These are phyloP conservation scores for Saussurea involucrata DNA, from an alignment of 129 eudicot species.

Conservation along the genomic window DNA sequence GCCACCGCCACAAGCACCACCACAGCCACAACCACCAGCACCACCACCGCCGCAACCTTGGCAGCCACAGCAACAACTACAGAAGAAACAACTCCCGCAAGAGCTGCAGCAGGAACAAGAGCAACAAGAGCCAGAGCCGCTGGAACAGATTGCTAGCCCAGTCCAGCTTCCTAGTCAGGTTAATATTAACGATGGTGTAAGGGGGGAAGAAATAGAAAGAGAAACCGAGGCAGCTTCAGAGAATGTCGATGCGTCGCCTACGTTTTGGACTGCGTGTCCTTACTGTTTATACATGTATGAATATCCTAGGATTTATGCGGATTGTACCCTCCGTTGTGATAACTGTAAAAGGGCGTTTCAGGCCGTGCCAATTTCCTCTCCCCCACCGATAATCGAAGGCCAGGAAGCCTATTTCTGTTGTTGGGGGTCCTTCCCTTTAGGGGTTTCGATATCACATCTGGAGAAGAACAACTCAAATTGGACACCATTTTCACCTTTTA, in stretches of 20 bases:
- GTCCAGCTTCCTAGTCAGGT: not conserved
- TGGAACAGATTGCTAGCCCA: conserved; percentile 7
- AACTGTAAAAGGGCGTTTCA: conserved; percentile 81
- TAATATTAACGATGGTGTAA: conserved; percentile 25
- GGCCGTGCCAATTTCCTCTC: conserved; percentile 55
- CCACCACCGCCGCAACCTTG: not conserved
- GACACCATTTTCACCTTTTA: conserved; percentile 78
- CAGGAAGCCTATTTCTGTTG: conserved; percentile 50
- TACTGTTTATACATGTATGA: conserved; percentile 78
- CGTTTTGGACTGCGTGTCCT: conserved; percentile 90
- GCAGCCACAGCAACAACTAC: conserved; percentile 8
- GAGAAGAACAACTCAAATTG: conserved; percentile 48
- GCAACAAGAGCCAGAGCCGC: not conserved
- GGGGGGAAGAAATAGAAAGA: conserved; percentile 24
- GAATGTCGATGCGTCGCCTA: conserved; percentile 29
- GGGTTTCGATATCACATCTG: conserved; percentile 50
- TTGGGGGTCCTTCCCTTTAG: conserved; percentile 85
- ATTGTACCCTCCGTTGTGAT: conserved; percentile 70
- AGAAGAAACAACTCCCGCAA: not conserved
- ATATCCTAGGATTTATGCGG: conserved; percentile 54
- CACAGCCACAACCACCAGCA: too few relatives aligned
- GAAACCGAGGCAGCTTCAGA: conserved; percentile 5
- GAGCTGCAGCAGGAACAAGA: not conserved
- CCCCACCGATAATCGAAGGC: conserved; percentile 54
- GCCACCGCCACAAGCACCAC: not conserved